phyloP scores from a whole-genome alignment of 371 early-diverging fungal species.

The Mortierella sp. region DNA sequence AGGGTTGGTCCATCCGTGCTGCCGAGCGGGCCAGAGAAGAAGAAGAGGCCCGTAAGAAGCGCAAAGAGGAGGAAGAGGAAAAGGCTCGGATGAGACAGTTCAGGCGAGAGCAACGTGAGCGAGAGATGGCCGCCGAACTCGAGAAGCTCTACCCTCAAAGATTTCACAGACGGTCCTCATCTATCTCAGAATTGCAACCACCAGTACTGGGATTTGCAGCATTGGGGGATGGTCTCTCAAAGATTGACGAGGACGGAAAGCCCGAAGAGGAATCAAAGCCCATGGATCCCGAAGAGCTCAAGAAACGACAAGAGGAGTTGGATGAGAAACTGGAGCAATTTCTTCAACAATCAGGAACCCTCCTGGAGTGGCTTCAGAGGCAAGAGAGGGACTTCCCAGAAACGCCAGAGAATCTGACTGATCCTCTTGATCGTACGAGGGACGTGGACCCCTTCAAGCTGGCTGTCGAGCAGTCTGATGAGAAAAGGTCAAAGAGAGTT shows the following conservation, averaged over 20 bases:
- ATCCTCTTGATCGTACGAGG: slow-evolving; percentile 32
- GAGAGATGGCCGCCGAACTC: slow-evolving; percentile 31
- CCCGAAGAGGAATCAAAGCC: too few relatives aligned
- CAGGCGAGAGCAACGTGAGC: slow-evolving; percentile 47
- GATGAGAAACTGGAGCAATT: slow-evolving; percentile 31
- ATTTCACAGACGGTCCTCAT: background rate
- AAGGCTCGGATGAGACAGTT: slow-evolving; percentile 31
- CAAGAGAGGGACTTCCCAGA: slow-evolving; percentile 34
- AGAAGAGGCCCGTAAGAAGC: slow-evolving; percentile 48
- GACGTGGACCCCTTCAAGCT: slow-evolving; percentile 39
- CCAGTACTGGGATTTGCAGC: background rate
- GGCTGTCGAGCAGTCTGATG: slow-evolving; percentile 17
- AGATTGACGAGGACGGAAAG: background rate
- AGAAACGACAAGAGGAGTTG: slow-evolving; percentile 27
- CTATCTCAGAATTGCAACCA: background rate
- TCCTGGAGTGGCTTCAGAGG: slow-evolving; percentile 25
- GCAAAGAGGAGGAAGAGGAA: slow-evolving; percentile 49
- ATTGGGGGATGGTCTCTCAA: background rate
- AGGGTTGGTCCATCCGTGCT: slow-evolving; percentile 50
- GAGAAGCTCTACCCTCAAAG: background rate
- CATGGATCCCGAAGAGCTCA: slow-evolving; percentile 46
- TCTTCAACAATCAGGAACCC: background rate
- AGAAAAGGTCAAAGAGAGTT: slow-evolving; percentile 15
- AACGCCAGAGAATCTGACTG: slow-evolving; percentile 23
- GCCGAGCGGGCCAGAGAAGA: slow-evolving; percentile 48